These are phyloP conservation scores for Boletales sp. DNA, from an alignment of 768 basidiomycete genomes.

Conservation along the genomic window DNA sequence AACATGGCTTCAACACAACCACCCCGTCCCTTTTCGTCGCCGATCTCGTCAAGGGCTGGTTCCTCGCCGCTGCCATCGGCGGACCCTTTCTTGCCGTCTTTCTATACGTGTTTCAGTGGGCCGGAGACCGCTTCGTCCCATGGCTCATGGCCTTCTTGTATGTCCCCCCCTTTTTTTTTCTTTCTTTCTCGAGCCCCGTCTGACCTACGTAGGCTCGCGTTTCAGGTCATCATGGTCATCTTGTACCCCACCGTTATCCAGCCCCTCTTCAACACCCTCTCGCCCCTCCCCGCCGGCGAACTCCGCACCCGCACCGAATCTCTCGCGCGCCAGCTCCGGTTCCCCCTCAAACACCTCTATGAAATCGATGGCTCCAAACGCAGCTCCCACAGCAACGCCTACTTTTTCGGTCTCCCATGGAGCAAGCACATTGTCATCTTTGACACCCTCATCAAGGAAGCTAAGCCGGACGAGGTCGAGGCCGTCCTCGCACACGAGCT, in stretches of 20 bases:
- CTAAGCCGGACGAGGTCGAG: conserved; percentile 88
- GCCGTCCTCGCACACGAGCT: conserved; percentile 98
- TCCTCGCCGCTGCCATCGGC: conserved; percentile 66
- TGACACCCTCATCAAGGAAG: conserved; percentile 93
- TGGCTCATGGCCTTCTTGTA: conserved; percentile 83
- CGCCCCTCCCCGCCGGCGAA: conserved; percentile 75
- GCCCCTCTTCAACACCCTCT: conserved; percentile 96
- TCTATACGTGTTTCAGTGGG: conserved; percentile 88
- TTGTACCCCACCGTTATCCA: conserved; percentile 86
- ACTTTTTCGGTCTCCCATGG: conserved; percentile 97
- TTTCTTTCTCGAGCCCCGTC: background rate
- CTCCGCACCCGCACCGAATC: conserved; percentile 74
- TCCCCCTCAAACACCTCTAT: conserved; percentile 92
- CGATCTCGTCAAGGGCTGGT: conserved; percentile 81
- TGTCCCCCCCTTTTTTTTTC: background rate
- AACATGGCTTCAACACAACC: conserved; percentile 97
- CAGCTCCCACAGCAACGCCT: conserved; percentile 95
- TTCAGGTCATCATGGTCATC: conserved; percentile 83
- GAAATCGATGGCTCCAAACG: conserved; percentile 98
- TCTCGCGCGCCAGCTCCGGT: conserved; percentile 77
- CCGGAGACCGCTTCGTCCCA: conserved; percentile 87
- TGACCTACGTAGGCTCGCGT: conserved; percentile 50
- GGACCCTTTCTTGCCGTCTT: conserved; percentile 85
- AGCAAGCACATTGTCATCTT: conserved; percentile 96
- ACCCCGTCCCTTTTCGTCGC: conserved; percentile 69